Base-by-base conservation (phyloP, 768 basidiomycete species). In the Amanita subjunquillea region DNA sequence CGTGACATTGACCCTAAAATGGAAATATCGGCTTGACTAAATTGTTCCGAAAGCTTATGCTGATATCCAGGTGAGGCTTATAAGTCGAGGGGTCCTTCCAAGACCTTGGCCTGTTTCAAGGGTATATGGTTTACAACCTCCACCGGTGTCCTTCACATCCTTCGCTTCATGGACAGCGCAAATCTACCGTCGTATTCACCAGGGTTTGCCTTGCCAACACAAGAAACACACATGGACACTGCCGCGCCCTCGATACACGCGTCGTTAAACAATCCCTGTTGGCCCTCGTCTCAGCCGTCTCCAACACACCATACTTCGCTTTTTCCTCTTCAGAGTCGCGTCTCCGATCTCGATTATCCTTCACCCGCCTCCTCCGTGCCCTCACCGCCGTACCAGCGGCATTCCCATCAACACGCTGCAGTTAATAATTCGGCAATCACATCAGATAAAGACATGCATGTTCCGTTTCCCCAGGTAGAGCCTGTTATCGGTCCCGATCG, bases 401-500 rank as follows among this genome's bases (percentile, higher is more conserved):
- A 37, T 59, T 45, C 43, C 50, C 48, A 69, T 47, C 63, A 64
- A 0, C 63, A 63, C 10, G 57, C 62, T 13, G 49, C 67, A 12
- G 57, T 57, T 56, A 58, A 63, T 41, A 62, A 60, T 43, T 55
- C 61, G 41, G 46, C 52, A 50, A 59, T 51, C 51, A 50, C 52
- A 51, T 48, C 54, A n/a, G 57, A 56, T 48, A 58, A 64, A 29
- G 32, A 50, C 48, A 54, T 57, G n/a, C 47, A 57, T 39, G 54
- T 67, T 10, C 46, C 55, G 8, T 68, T 74, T 47, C 54, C 59
- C 36, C 78, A 78, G 64, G 66, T 78, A 37, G 67, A 75, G 10
- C 66, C 76, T 29, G 78, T 71, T 65, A 73, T 78, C 55, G 80
- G 79, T 0, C 79, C 80, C 44, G 66, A 67, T 55, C 76, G 80